Evolutionary conservation across 169 alveolate genomes (phyloP), one percentile per base, ranked within the genome.

Genomic region (Cystoisospora suis): DNA sequence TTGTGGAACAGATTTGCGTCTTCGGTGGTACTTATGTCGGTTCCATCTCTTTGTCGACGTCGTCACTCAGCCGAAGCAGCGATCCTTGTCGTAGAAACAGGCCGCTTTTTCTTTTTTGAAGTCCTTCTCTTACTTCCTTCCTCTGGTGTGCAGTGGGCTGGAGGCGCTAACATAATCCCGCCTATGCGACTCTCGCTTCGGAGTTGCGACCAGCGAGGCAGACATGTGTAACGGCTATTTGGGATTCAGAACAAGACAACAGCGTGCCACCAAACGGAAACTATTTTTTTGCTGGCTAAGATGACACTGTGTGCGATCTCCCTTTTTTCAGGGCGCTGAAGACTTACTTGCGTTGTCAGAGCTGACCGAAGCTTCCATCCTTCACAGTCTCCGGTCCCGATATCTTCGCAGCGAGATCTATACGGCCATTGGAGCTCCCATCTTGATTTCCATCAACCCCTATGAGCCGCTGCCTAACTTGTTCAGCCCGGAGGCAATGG

Each of bases 391-490:
- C 34, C 93, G 98, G 59, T 88, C 86, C 80, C 92, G 98, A 44
- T 96, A 94, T 87, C 65, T 72, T 32, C 86, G 94, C 45, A 90
- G 94, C 86, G 40, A 94, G 61, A 96, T 97, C 15, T 97, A 96
- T 90, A 96, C 98, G 7, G 91, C 96, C 29, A 95, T 97, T 29
- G 98, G 98, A n/a, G 61, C 94, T 9, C 97, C 97, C 47, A 97
- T 97, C 49, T 90, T 97, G 86, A 89, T 97, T 27, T 94, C 98
- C 61, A 92, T 97, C 5, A 97, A 97, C 86, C 99, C 99, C 0
- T 97, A 94, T 87, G 86, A 95, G 20, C 75, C 45, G 23, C 90
- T 86, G 47, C 90, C 90, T 65, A 12, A 36, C 20, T 44, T 65
- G n/a, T 65, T 65, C 15, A 44, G 34, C 44, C 23, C n/a, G 77